Evolutionary conservation across 2,329 filamentous ascomycete genomes (phyloP).

Genomic region (Ophiostoma ips): DNA sequence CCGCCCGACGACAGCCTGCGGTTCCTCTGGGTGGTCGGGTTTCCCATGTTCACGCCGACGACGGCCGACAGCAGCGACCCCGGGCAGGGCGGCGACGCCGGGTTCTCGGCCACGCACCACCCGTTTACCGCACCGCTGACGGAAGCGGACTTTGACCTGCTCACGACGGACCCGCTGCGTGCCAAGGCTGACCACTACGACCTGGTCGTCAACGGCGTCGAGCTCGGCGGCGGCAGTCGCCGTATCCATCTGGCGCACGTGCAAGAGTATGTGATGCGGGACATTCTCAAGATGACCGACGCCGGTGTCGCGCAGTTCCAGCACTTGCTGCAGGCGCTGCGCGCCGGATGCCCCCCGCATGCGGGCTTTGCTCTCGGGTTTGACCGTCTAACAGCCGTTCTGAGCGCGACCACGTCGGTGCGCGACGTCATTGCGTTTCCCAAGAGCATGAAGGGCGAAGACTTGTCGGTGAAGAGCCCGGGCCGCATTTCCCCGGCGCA

Average conservation of each 20-base stretch:
- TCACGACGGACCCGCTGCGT: constrained; percentile 56
- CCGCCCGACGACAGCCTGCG: constrained; percentile 34
- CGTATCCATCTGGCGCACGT: constrained; percentile 77
- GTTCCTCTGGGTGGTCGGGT: constrained; percentile 79
- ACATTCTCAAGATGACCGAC: constrained; percentile 66
- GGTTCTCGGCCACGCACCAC: constrained; percentile 81
- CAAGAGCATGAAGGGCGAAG: constrained; percentile 82
- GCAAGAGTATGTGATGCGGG: constrained; percentile 72
- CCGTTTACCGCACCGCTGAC: constrained; percentile 84
- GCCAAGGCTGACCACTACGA: constrained; percentile 86
- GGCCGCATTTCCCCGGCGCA: constrained; percentile 48
- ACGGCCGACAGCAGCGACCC: constrained; percentile 44
- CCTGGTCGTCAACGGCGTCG: constrained; percentile 86
- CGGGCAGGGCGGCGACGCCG: constrained; percentile 68
- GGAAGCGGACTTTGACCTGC: constrained; percentile 55
- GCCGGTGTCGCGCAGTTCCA: constrained; percentile 65
- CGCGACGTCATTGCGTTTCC: constrained; percentile 95
- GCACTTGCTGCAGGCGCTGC: constrained; percentile 70
- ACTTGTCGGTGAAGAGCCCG: constrained; percentile 69
- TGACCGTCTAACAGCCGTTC: constrained; percentile 68
- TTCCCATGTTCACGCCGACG: constrained; percentile 73
- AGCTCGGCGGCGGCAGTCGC: constrained; percentile 82
- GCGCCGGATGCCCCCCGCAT: constrained; percentile 83
- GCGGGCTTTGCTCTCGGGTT: constrained; percentile 89
- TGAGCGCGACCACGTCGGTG: constrained; percentile 64